These are phyloP conservation scores for Trichosporon asahii DNA, from an alignment of 1,284 basidiomycete genomes.

Conservation along the genomic window DNA sequence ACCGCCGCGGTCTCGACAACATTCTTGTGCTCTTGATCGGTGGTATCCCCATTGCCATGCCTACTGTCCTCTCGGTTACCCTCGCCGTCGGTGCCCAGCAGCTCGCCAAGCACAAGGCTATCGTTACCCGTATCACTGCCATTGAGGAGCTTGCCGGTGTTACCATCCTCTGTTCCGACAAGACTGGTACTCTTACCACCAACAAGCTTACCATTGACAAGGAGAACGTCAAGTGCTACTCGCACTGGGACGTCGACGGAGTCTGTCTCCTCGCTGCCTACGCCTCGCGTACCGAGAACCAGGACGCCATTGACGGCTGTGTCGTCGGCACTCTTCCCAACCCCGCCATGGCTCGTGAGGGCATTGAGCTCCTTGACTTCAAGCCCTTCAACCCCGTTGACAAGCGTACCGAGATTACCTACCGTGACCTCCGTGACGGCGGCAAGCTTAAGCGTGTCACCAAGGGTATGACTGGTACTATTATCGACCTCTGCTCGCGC, in stretches of 20 bases:
- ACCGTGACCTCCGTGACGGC: constrained; percentile 77
- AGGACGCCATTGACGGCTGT: constrained; percentile 91
- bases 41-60: constrained; percentile 99
- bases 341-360: constrained; percentile 69
- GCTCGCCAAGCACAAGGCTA: constrained; percentile 96
- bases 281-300: constrained; percentile 96
- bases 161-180: constrained; percentile 95
- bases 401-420: constrained; percentile 98
- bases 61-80: constrained; percentile 91
- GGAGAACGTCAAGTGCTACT: constrained; percentile 86
- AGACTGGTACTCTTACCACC: constrained; percentile 95
- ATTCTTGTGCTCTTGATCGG: constrained; percentile 96
- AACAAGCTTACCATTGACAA: constrained; percentile 98
- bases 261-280: constrained; percentile 91
- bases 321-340: constrained; percentile 79
- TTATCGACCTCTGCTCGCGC: constrained; percentile 91
- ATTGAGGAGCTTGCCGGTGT: constrained; percentile 96
- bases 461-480: constrained; percentile 98
- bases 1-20: constrained; percentile 92
- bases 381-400: constrained; percentile 99
- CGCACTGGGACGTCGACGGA: constrained; percentile 80
- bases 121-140: constrained; percentile 96
- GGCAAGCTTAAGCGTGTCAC: constrained; percentile 97
- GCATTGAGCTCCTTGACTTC: constrained; percentile 96
- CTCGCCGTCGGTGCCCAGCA: constrained; percentile 97